Evolutionary conservation across 2,329 filamentous ascomycete genomes (phyloP).

Genomic region (Magnaporthiopsis incrustans): DNA sequence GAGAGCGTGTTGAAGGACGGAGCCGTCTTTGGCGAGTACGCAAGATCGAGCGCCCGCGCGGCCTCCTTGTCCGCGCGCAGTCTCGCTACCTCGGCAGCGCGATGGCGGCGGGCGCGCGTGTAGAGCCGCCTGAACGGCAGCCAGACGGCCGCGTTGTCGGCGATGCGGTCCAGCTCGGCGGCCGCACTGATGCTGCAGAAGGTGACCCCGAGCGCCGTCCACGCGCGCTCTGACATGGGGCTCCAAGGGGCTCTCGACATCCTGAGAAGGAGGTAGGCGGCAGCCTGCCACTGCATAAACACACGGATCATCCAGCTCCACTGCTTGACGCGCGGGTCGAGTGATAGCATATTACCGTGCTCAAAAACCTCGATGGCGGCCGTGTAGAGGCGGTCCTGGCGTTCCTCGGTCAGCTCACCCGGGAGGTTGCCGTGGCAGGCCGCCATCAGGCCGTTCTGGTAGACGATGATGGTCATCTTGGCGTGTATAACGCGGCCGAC

Average conservation of each 20-base stretch:
- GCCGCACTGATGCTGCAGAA: constrained; percentile 24
- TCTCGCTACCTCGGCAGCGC: constrained; percentile 41
- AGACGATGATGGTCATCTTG: constrained; percentile 47
- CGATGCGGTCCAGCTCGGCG: constrained; percentile 34
- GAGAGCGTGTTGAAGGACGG: constrained; percentile 41
- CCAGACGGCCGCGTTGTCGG: constrained; percentile 41
- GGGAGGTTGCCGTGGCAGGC: constrained; percentile 19
- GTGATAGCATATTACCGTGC: constrained; percentile 45
- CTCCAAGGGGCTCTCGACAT: constrained; percentile 34
- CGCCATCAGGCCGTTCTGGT: constrained; percentile 41
- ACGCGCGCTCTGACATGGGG: constrained; percentile 20
- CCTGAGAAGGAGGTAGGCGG: constrained; percentile 48
- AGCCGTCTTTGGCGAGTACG: constrained; percentile 35
- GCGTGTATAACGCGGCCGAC: constrained; percentile 41
- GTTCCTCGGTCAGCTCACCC: constrained; percentile 23
- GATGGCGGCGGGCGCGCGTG: constrained; percentile 41
- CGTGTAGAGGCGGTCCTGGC: constrained; percentile 33
- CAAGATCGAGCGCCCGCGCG: constrained; percentile 39
- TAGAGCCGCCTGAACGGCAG: constrained; percentile 47
- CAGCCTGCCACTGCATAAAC: constrained; percentile 51
- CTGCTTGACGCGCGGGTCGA: constrained; percentile 36
- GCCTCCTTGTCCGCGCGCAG: constrained; percentile 40
- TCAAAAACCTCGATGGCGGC: constrained; percentile 47
- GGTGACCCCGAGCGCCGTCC: constrained; percentile 20
- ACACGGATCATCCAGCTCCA: constrained; percentile 54